Base-by-base conservation (phyloP, 208 protist genomes). In the Naegleria fowleri region DNA sequence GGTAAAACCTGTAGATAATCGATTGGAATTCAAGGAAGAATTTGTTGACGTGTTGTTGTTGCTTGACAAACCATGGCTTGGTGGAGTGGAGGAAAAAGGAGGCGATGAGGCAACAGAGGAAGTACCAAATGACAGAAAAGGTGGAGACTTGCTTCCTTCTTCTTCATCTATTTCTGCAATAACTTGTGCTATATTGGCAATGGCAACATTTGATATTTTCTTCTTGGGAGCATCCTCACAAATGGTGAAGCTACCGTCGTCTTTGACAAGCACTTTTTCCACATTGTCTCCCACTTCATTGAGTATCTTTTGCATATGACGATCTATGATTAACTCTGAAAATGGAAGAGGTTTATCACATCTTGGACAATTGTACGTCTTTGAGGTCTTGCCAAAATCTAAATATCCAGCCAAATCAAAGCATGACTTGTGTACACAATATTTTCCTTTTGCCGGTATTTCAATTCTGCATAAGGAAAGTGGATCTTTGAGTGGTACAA, bases 271-370 rank as follows among this genome's bases (percentile, higher is more conserved):
- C 29, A 86, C n/a, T 13, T 86, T 86, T 22, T 86, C 83, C 15
- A 86, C 83, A 43, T 40, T 29, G 29, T 48, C 3, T 43, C 16
- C 9, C 9, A 86, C 83, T 48, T 43, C 25, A 5, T 0, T 25
- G 2, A 86, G 29, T 38, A 86, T 43, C 15, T 43, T 48, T 40
- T 40, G 29, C 40, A 86, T 86, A 29, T 43, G 15, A 11, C 36
- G 83, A 48, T 86, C 83, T 29, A 86, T 43, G 25, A 86, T 43
- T 48, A 86, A 43, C 0, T 86, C 36, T 25, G 39, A 9, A 43
- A 86, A 86, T 13, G 29, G 38, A 86, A 86, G 29, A 43, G 83
- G 83, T 29, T 48, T 40, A 86, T 86, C 83, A 86, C 83, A 86
- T n/a, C 33, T 86, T 0, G 83, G 40, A 43, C 83, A 86, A 86